Evolutionary conservation across 2,329 filamentous ascomycete species (phyloP).

Genomic region (Pseudofabraea citricarpa): DNA sequence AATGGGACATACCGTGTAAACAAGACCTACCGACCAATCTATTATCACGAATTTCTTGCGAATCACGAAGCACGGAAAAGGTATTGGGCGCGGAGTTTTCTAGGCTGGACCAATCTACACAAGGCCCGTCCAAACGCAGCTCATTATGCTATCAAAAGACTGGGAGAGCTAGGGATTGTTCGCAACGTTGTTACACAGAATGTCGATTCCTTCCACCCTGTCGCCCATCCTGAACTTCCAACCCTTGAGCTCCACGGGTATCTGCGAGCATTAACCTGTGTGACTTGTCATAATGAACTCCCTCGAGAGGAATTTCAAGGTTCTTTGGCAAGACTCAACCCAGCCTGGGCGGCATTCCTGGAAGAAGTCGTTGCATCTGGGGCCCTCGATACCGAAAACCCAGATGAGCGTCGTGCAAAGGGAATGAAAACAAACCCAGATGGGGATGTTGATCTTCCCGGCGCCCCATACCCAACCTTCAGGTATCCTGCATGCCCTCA

Average conservation of each 20-base stretch:
- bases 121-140: slow-evolving; percentile 74
- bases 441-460: slow-evolving; percentile 86
- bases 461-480: slow-evolving; percentile 84
- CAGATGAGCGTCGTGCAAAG: slow-evolving; percentile 57
- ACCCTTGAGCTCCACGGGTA: slow-evolving; percentile 91
- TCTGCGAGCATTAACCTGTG: slow-evolving; percentile 74
- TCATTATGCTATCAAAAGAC: slow-evolving; percentile 70
- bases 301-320: slow-evolving; percentile 71
- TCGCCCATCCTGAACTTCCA: slow-evolving; percentile 67
- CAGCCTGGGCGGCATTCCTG: slow-evolving; percentile 77
- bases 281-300: slow-evolving; percentile 69
- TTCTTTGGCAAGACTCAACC: slow-evolving; percentile 74
- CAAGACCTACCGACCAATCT: slow-evolving; percentile 85
- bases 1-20: slow-evolving; percentile 93
- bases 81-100: slow-evolving; percentile 93
- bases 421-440: slow-evolving; percentile 87
- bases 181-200: slow-evolving; percentile 87
- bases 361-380: slow-evolving; percentile 66
- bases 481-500: slow-evolving; percentile 84
- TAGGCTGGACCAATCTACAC: slow-evolving; percentile 83
- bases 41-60: slow-evolving; percentile 81
- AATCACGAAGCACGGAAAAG: slow-evolving; percentile 82
- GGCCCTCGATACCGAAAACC: slow-evolving; percentile 73
- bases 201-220: slow-evolving; percentile 87
- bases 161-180: slow-evolving; percentile 69